Base-by-base conservation (phyloP, 257 asterid species). In the Scutellaria barbata region DNA sequence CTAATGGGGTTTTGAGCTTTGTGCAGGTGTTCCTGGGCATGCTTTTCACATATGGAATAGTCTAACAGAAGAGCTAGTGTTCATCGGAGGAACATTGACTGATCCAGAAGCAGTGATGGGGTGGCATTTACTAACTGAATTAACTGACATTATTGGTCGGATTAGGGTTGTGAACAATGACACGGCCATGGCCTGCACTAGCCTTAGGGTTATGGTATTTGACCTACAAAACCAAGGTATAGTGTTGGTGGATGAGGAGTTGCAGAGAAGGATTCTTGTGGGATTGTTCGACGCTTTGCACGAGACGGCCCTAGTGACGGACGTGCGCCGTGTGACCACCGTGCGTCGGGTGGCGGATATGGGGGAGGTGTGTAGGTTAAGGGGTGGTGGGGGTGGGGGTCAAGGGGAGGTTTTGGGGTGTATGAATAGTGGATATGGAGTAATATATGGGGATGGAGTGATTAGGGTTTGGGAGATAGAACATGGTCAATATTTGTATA, bases 61-160 rank as follows among this genome's bases (percentile, higher is more conserved):
- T 0, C 92, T 74, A 42, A 80, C 95, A 0, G 98, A 87, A 58
- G 95, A 87, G 79, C 77, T 88, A 8, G 75, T 90, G 7, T 92
- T 83, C 55, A 79, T 92, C 22, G 98, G 97, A 10, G 98, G 98
- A 3, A 47, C 82, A 0, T 65, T 88, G 11, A 92, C 98, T 0
- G 96, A 92, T 48, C 95, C 92, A 0, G 96, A 92, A 69, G 89
- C 97, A 0, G 86, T 92, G 7, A 84, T 72, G 90, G 98, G 98
- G 25, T 92, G 98, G 98, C 92, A 83, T 74, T 50, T 84, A 13
- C 80, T 92, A 0, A 85, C 88, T 0, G 96, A 90, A 55, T 2
- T 85, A 43, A 88, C 89, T 0, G 90, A 83, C 14, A 58, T 82
- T 1, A 81, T 88, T 0, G 96, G 97, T 1, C 85, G 98, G 13